Evolutionary conservation across 2,329 filamentous ascomycete genomes (phyloP), one percentile per base, ranked within the genome.

Genomic region (Aspergillus japonicus): DNA sequence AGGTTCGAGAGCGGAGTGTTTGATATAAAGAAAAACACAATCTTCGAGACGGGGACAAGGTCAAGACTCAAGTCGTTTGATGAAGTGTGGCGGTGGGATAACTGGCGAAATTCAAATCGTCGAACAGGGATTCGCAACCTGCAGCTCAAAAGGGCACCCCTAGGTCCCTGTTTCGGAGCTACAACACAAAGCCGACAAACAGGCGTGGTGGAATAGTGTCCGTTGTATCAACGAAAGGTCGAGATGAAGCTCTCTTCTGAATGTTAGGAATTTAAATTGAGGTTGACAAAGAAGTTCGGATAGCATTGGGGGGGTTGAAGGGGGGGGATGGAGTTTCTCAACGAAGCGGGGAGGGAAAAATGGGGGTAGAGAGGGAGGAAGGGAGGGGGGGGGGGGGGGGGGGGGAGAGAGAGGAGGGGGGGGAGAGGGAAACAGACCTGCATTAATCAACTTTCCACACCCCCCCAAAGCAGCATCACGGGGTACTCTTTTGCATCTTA

Each of bases 161-260:
- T 62, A 56, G 62, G 66, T 64, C 67, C 70, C 70, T 68, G 57
- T 55, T 67, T 69, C 63, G 66, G 61, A 65, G 66, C 66, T 62
- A 65, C 62, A 52, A 66, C 63, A 55, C 67, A 61, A 61, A 65
- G 16, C 29, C 50, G 53, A 53, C 19, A 12, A 48, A 35, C 47
- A 57, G 21, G 26, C 59, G 62, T 65, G 51, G 49, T 62, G 57
- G 48, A 33, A 42, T n/a, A 42, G 39, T 19, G 5, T n/a, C 39
- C 6, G 39, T 5, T 16, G 16, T 42, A n/a, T 6, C 6, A 6
- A 42, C 5, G 6, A 5, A 5, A 6, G 6, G 6, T 42, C 3
- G 16, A 10, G 16, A 42, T 42, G 6, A n/a, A 7, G 39, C 14
- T 42, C 39, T n/a, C 39, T 42, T 42, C 16, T 42, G 16, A 3